A percentile compares a stretch with the other conserved stretches of the same genome.
Evolutionary conservation across 352 stramenopile species (phyloP).

Genomic region (Pythium scleroteichum): DNA sequence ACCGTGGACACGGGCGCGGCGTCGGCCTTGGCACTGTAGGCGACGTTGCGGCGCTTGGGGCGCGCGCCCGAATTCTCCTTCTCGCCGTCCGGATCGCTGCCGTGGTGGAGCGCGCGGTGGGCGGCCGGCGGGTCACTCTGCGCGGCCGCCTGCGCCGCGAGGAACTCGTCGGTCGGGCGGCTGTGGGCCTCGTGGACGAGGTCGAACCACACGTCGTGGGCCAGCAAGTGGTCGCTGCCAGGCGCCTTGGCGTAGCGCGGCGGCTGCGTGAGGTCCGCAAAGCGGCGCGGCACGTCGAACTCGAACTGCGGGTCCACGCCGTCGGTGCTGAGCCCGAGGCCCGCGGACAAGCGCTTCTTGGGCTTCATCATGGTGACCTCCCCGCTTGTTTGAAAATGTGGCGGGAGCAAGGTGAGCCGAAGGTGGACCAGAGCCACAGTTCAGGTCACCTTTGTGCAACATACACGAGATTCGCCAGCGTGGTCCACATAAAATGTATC

Average conservation of each 20-base stretch:
- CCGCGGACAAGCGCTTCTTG: constrained; percentile 31
- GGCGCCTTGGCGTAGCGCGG: constrained; percentile 19
- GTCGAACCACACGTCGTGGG: constrained; percentile 74
- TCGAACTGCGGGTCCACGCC: constrained; percentile 67
- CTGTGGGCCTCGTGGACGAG: constrained; percentile 53
- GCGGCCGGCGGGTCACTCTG: not conserved
- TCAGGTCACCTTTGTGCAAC: constrained; percentile 4
- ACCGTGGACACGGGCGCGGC: constrained; percentile 3
- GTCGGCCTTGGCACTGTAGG: constrained; percentile 9
- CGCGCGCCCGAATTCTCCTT: constrained; percentile 27
- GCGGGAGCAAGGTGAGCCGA: constrained; percentile 1
- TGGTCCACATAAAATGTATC: too few species aligned
- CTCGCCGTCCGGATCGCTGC: constrained; percentile 11
- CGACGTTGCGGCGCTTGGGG: constrained; percentile 18
- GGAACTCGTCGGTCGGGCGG: constrained; percentile 49
- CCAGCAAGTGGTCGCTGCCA: not conserved
- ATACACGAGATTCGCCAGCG: too few species aligned
- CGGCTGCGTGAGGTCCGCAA: constrained; percentile 50
- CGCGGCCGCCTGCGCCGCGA: constrained; percentile 22
- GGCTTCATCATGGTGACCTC: constrained; percentile 21
- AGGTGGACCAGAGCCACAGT: not conserved
- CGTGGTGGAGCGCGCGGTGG: not conserved
- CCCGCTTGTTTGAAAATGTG: not conserved
- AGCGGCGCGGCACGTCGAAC: constrained; percentile 69
- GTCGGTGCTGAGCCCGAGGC: constrained; percentile 26